Base-by-base conservation (phyloP, 768 basidiomycete genomes). In the Dacryopinax primogenitus region DNA sequence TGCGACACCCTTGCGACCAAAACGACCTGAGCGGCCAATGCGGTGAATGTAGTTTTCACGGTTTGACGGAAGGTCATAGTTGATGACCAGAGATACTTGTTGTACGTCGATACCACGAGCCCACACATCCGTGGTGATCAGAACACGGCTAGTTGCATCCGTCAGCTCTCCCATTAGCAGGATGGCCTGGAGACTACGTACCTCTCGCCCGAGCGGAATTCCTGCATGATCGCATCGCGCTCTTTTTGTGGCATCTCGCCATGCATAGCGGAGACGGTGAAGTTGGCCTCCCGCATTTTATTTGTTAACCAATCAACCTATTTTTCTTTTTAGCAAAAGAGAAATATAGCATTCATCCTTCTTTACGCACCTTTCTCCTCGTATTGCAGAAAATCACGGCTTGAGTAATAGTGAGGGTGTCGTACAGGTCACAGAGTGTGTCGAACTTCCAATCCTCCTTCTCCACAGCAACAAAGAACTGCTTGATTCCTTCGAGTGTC, bases 361-460 rank as follows among this genome's bases (percentile, higher is more conserved):
- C 16, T 18, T 13, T 15, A 69, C 80, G 16, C 61, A 89, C 94
- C 88, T 97, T 98, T 79, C 94, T 83, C 71, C 92, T 83, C 16
- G 93, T 97, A 79, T 97, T 97, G 79, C 95, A 98, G 80, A 98
- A 97, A 74, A 98, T 96, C 74, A 98, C 94, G 61, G 94, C 95
- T 82, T 97, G 95, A 6, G 94, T 97, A 75, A 99, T 97, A 64
- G 94, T 97, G 69, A 99, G 85, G 32, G 95, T 97, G 76, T 98
- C 95, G 77, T 96, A 98, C 61, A 99, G 78, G 78, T 96, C 95
- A 74, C 90, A 96, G 33, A 99, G 82, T 0, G 94, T 97, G 77
- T 97, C 94, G 73, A 96, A 94, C 74, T 99, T 99, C 94, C 94
- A 97, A 73, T 99, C 95, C 76, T 99, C 95, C 78, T 97, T 96